Evolutionary conservation across 192 early-diverging fungal genomes (phyloP), one percentile per base, ranked within the genome.

Genomic region (Coemansia sp.): DNA sequence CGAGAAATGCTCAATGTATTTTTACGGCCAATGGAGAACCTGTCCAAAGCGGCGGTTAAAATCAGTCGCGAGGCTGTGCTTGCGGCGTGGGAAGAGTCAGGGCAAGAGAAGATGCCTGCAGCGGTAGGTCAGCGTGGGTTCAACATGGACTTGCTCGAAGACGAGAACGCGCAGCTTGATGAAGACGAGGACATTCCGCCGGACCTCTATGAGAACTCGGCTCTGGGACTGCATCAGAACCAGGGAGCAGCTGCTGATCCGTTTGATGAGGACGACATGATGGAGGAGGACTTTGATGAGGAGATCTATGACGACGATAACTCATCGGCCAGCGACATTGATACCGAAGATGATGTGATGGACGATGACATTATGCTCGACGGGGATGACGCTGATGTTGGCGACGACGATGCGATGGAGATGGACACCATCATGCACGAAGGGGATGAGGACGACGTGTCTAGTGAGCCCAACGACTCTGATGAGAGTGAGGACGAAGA

Each of bases 21-120:
- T 57, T 62, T 98, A 52, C 91, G 92, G 49, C 97, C 95, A 6
- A 83, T 98, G 43, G 95, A 97, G 70, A 85, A 86, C 26, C 79
- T 99, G 61, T 90, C 95, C 12, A 93, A 94, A 67, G 67, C 92
- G 4, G 94, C 97, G 14, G 90, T 94, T 57, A 92, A 89, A 71
- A 83, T 95, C 45, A 92, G 91, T 38, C 88, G 85, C 31, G 83
- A 86, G n/a, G 74, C 83, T 0, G 87, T 88, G 45, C 74, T 82
- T 31, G 52, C 35, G 25, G 69, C 74, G 31, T 74, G 71, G 75
- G 72, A 78, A 26, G 71, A 71, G 69, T 77, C 75, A 8, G 80
- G 55, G 22, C 84, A 74, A 72, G 72, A 72, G 53, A 84, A 68
- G 71, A 81, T 81, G 78, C 78, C 78, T 3, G 54, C 50, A 21